Conservation (phyloP, 768 basidiomycete genomes). For the Lactarius indigo region DNA sequence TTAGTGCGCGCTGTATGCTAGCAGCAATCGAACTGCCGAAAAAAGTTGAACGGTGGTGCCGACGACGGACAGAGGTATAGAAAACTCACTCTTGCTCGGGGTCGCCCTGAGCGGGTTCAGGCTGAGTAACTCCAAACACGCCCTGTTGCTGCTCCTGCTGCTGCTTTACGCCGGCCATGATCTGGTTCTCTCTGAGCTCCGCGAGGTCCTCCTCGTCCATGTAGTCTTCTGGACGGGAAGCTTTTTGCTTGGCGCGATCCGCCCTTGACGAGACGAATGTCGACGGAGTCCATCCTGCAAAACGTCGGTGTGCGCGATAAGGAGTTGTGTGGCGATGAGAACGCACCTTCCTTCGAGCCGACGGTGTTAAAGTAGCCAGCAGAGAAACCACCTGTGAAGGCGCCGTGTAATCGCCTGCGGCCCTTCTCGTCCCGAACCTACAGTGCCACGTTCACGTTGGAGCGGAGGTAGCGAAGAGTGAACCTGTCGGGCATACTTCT, state of each 20-base stretch:
- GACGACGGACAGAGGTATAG: not conserved
- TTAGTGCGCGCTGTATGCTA: constrained; percentile 60
- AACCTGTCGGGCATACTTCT: constrained; percentile 54
- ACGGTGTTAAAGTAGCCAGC: constrained; percentile 97
- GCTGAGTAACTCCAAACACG: constrained; percentile 58
- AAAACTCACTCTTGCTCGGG: constrained; percentile 49
- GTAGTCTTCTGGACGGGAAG: constrained; percentile 80
- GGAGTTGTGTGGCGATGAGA: not conserved
- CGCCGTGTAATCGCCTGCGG: constrained; percentile 89
- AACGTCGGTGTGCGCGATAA: constrained; percentile 8
- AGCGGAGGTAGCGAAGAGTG: constrained; percentile 24
- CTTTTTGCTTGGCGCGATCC: constrained; percentile 64
- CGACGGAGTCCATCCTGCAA: constrained; percentile 89
- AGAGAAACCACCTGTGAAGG: constrained; percentile 97
- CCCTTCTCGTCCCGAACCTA: constrained; percentile 94
- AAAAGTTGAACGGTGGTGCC: not conserved
- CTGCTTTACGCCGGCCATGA: constrained; percentile 62
- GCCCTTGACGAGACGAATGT: constrained; percentile 88
- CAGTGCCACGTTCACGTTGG: constrained; percentile 16
- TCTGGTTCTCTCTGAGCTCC: constrained; percentile 66
- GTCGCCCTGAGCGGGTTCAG: constrained; percentile 47
- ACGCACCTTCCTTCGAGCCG: constrained; percentile 87
- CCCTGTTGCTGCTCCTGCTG: constrained; percentile 71
- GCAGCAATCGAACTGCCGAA: constrained; percentile 54
- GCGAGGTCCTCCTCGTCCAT: constrained; percentile 99